These are phyloP conservation scores for Hylodesmum podocarpum DNA, from an alignment of 306 rosid genomes.

Conservation along the genomic window DNA sequence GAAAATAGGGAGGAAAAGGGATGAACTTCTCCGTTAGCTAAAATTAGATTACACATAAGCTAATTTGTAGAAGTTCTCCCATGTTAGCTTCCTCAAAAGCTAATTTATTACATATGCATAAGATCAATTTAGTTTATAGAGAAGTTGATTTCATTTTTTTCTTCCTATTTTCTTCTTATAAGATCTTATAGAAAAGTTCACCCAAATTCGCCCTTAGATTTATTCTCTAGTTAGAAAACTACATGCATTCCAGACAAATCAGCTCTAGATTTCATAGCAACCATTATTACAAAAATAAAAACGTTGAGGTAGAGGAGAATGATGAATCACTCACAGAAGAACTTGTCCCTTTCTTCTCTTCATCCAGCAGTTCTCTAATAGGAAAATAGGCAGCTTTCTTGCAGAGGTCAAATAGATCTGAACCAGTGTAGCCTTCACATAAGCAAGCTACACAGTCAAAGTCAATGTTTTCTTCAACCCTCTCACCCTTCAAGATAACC, in stretches of 20 bases:
- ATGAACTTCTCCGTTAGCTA: too few species aligned
- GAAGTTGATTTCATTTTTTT: too few species aligned
- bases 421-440: constrained; percentile 85
- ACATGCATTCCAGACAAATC: neutral
- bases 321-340: constrained; percentile 59
- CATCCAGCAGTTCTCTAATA: constrained; percentile 70
- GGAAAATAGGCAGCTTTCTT: constrained; percentile 95
- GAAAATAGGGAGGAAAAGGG: too few species aligned
- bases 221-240: constrained; percentile 6
- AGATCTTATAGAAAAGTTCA: too few species aligned
- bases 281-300: neutral
- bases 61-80: too few species aligned
- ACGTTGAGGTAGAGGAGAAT: neutral
- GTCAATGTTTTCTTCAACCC: constrained; percentile 56
- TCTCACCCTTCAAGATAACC: constrained; percentile 76
- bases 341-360: constrained; percentile 67
- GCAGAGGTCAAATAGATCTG: constrained; percentile 91
- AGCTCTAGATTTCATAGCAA: neutral
- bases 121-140: too few species aligned
- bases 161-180: too few species aligned
- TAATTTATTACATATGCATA: too few species aligned
- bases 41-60: too few species aligned
- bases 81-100: too few species aligned
- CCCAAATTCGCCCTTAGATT: too few species aligned
- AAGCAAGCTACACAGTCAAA: constrained; percentile 53